phyloP scores from a whole-genome alignment of 2,329 filamentous ascomycete species.

The Blastomyces silverae region DNA sequence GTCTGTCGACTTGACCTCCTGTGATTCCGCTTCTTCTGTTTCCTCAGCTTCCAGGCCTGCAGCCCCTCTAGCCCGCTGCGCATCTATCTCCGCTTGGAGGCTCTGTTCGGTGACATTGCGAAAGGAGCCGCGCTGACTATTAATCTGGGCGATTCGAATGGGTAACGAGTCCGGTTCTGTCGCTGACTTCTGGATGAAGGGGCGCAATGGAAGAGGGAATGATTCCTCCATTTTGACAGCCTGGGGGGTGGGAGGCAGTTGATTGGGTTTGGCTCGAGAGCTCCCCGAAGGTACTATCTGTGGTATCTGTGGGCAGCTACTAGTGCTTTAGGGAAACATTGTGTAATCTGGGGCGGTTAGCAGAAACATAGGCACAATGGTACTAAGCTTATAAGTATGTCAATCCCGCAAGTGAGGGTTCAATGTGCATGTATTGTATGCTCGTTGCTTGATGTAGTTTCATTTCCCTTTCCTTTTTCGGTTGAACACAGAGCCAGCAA shows the following conservation, averaged over 20 bases:
- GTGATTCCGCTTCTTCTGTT: constrained; percentile 40
- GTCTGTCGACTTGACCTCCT: constrained; percentile 30
- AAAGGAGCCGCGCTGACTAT: constrained; percentile 72
- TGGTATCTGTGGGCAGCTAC: neutral
- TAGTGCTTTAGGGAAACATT: neutral
- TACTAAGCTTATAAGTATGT: neutral
- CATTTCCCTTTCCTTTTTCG: too few relatives aligned
- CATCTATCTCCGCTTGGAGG: constrained; percentile 61
- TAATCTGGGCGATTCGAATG: constrained; percentile 71
- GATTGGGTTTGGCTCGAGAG: neutral
- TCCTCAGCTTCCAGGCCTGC: constrained; percentile 46
- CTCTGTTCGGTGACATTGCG: constrained; percentile 68
- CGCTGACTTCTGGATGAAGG: constrained; percentile 35
- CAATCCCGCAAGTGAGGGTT: neutral
- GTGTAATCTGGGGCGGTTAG: neutral
- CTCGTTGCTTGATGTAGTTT: too few relatives aligned
- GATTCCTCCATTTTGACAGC: constrained; percentile 33
- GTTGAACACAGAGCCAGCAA: too few relatives aligned
- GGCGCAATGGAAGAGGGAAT: constrained; percentile 55
- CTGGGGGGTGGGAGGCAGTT: neutral
- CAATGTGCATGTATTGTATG: too few relatives aligned
- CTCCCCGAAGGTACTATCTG: neutral
- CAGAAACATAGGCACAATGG: neutral
- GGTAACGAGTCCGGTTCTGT: constrained; percentile 47
- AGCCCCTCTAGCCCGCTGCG: constrained; percentile 33